Evolutionary conservation across 2,329 filamentous ascomycete species (phyloP).

Genomic region (Penicillium capsulatum): DNA sequence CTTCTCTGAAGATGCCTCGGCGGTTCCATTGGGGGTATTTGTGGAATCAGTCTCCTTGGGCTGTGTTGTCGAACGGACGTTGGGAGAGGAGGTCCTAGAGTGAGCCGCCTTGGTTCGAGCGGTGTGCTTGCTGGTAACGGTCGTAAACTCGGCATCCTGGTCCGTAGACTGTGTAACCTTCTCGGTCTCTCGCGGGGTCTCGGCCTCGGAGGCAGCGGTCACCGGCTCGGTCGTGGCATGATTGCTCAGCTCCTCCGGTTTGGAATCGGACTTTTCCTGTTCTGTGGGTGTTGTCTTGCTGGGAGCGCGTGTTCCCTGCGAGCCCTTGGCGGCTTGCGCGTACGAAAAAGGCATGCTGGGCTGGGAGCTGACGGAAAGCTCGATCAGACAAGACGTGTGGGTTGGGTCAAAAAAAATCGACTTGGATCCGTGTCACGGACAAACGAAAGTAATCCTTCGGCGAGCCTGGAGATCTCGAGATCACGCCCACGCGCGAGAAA

Average conservation of each 20-base stretch:
- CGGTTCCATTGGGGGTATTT: constrained; percentile 59
- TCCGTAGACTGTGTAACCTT: constrained; percentile 29
- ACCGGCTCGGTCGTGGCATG: constrained; percentile 30
- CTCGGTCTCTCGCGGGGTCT: constrained; percentile 41
- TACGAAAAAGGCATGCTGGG: constrained; percentile 71
- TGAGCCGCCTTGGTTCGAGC: constrained; percentile 29
- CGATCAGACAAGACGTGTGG: constrained; percentile 8
- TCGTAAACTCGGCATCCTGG: constrained; percentile 35
- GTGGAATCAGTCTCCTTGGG: constrained; percentile 59
- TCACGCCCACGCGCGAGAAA: constrained; percentile 23
- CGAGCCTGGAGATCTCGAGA: constrained; percentile 20
- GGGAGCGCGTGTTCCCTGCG: constrained; percentile 48
- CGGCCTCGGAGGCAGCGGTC: constrained; percentile 42
- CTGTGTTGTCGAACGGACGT: constrained; percentile 47
- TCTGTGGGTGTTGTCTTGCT: constrained; percentile 40
- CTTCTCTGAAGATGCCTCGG: constrained; percentile 64
- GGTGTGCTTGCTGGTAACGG: constrained; percentile 24
- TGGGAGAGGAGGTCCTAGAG: constrained; percentile 51
- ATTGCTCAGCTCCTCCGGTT: constrained; percentile 30
- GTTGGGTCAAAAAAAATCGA: constrained; percentile 7
- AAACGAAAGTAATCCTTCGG: constrained; percentile 22
- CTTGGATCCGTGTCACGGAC: constrained; percentile 21
- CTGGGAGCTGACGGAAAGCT: constrained; percentile 41
- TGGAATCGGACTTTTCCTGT: constrained; percentile 27
- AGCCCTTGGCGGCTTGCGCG: constrained; percentile 88